phyloP scores from a whole-genome alignment of 495 filamentous ascomycete species.

The Tuber microsphaerosporum region DNA sequence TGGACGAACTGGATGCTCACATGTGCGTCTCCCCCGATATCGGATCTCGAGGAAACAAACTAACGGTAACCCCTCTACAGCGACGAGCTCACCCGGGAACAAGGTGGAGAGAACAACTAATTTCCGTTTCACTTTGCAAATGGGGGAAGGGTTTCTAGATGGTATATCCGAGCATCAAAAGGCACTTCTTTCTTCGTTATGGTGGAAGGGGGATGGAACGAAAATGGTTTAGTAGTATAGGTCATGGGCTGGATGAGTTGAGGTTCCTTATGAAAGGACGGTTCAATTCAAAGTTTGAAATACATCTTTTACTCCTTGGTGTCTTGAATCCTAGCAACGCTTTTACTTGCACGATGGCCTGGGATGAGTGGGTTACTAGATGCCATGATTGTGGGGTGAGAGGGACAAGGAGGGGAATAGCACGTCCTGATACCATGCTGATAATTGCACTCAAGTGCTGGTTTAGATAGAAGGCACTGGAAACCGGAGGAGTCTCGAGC shows the following conservation, averaged over 20 bases:
- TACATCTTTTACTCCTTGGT: background rate
- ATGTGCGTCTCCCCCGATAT: slow-evolving; percentile 54
- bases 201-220: background rate
- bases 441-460: background rate
- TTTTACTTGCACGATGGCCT: background rate
- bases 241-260: background rate
- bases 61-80: slow-evolving; percentile 43
- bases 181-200: background rate
- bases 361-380: background rate
- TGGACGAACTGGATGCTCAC: slow-evolving; percentile 74
- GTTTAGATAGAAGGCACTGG: background rate
- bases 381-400: background rate
- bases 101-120: slow-evolving; percentile 71
- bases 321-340: background rate
- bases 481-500: background rate
- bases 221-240: background rate
- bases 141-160: background rate
- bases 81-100: slow-evolving; percentile 60
- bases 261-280: background rate
- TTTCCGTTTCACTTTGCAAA: background rate
- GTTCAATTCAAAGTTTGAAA: background rate
- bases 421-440: background rate
- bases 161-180: background rate
- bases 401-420: background rate
- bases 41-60: slow-evolving; percentile 2